Conservation (phyloP, 1,139 yeast species). For the Geotrichum candidum region DNA sequence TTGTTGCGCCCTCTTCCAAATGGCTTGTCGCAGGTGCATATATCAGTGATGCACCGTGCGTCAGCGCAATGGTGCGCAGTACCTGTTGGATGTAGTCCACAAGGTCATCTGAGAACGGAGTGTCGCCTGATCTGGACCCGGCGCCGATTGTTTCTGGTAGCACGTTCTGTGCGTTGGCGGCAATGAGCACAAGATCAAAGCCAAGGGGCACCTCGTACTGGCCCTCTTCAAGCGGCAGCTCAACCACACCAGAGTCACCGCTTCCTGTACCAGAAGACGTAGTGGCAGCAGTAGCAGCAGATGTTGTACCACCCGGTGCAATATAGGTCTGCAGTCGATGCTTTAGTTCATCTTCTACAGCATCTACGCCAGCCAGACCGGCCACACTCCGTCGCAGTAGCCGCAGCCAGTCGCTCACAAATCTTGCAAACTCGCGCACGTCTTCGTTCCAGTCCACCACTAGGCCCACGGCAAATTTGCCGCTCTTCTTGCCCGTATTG, state of each 20-base stretch:
- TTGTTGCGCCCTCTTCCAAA: not conserved
- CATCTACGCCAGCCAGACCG: conserved; percentile 8
- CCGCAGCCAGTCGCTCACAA: conserved; percentile 24
- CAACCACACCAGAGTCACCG: conserved; percentile 20
- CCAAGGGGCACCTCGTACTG: conserved; percentile 34
- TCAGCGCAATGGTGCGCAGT: conserved; percentile 45
- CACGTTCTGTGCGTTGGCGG: conserved; percentile 23
- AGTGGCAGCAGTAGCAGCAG: not conserved
- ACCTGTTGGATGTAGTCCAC: conserved; percentile 50
- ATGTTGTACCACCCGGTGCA: conserved; percentile 15
- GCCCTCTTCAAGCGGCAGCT: conserved; percentile 32
- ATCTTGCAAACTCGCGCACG: conserved; percentile 9
- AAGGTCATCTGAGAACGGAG: conserved; percentile 24
- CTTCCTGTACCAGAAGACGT: conserved; percentile 2
- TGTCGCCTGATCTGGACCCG: conserved; percentile 11
- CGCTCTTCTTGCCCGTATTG: not conserved
- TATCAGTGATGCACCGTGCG: conserved; percentile 37
- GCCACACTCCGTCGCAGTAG: conserved; percentile 15
- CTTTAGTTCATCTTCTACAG: conserved; percentile 15
- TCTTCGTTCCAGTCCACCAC: conserved; percentile 26
- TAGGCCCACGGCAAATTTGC: conserved; percentile 20
- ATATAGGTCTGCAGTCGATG: conserved; percentile 22
- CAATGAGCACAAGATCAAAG: conserved; percentile 29
- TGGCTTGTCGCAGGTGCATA: conserved; percentile 19
- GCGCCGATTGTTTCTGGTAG: not conserved